Evolutionary conservation across 495 filamentous ascomycete species (phyloP).

Genomic region (Thermochaetoides thermophila): DNA sequence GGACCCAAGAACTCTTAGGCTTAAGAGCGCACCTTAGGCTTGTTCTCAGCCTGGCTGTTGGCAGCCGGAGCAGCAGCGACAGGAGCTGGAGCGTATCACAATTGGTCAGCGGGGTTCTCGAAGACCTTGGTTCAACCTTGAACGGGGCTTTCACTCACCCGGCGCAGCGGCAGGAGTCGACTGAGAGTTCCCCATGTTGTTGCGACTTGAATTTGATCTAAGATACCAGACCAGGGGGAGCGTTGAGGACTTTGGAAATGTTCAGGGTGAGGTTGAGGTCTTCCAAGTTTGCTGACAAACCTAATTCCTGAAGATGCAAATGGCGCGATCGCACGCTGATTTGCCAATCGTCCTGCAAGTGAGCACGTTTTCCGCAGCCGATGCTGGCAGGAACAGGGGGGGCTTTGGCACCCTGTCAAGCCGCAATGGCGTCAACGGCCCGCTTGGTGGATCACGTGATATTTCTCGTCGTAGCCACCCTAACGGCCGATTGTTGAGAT

Average conservation of each 20-base stretch:
- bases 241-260: background rate
- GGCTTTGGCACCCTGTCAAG: too few species aligned
- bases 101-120: background rate
- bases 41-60: constrained; percentile 18
- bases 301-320: too few species aligned
- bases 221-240: background rate
- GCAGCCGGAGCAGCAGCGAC: constrained; percentile 9
- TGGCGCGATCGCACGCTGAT: too few species aligned
- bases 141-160: constrained; percentile 16
- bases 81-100: constrained; percentile 12
- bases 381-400: background rate
- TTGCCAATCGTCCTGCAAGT: constrained; percentile 15
- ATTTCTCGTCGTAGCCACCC: constrained; percentile 9
- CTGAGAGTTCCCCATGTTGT: too few species aligned
- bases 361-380: constrained; percentile 4
- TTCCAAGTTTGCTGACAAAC: too few species aligned
- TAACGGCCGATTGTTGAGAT: too few species aligned
- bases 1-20: too few species aligned
- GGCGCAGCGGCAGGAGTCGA: constrained; percentile 17
- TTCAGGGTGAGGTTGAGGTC: background rate
- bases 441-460: constrained; percentile 13
- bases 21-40: constrained; percentile 34
- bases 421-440: constrained; percentile 8
- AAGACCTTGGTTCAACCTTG: background rate
- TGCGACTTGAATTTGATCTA: background rate